Evolutionary conservation across 2,329 filamentous ascomycete species (phyloP).

Genomic region (Aureobasidium sp.): DNA sequence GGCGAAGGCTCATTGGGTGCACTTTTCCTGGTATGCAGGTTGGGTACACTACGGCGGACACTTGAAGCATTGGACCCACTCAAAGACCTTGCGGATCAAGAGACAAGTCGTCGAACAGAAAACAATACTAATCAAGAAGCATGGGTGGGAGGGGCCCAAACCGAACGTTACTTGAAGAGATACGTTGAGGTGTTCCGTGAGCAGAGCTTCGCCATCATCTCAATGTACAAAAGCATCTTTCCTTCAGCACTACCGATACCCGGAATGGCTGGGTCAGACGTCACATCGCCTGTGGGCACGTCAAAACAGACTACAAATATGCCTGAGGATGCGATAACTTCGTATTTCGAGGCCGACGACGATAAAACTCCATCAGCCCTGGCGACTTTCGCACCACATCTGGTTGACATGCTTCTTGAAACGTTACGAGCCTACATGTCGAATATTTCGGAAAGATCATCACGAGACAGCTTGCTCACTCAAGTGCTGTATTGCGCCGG

Average conservation of each 20-base stretch:
- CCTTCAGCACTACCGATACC: slow-evolving; percentile 60
- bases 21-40: slow-evolving; percentile 87
- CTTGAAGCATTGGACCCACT: slow-evolving; percentile 88
- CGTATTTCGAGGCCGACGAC: slow-evolving; percentile 15
- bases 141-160: slow-evolving; percentile 83
- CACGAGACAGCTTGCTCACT: slow-evolving; percentile 88
- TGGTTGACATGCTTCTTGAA: slow-evolving; percentile 83
- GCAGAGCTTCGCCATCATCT: slow-evolving; percentile 96
- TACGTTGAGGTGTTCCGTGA: slow-evolving; percentile 99
- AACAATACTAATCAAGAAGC: slow-evolving; percentile 33
- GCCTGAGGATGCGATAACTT: background rate
- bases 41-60: slow-evolving; percentile 81
- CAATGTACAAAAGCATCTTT: slow-evolving; percentile 94
- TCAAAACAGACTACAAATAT: slow-evolving; percentile 6
- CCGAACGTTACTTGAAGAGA: slow-evolving; percentile 91
- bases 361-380: slow-evolving; percentile 69
- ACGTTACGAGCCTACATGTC: slow-evolving; percentile 82
- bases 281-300: background rate
- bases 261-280: slow-evolving; percentile 26
- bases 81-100: slow-evolving; percentile 89
- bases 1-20: slow-evolving; percentile 77
- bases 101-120: slow-evolving; percentile 59
- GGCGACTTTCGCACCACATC: slow-evolving; percentile 84
- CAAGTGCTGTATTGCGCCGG: slow-evolving; percentile 95
- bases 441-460: slow-evolving; percentile 80